Evolutionary conservation across 2,329 filamentous ascomycete species (phyloP).

Genomic region (Triangularia verruculosa): DNA sequence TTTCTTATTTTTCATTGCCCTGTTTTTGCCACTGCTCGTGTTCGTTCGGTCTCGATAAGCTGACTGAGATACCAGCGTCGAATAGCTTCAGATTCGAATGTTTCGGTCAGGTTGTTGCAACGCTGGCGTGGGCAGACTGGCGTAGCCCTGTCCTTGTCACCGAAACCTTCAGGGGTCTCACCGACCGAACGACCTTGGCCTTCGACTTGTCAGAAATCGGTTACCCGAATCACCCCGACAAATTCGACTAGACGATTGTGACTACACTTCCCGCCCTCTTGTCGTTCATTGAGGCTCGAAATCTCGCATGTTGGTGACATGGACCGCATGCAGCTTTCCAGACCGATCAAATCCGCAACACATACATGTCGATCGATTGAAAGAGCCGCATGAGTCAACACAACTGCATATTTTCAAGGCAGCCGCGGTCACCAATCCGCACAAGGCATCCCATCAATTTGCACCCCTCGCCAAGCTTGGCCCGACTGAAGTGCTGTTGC

Average conservation of each 20-base stretch:
- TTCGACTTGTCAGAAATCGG: not conserved
- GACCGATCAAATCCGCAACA: slow-evolving; percentile 4
- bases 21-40: not conserved
- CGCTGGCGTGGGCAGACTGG: not conserved
- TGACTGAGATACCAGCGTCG: not conserved
- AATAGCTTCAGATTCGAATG: not conserved
- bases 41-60: not conserved
- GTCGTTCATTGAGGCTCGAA: not conserved
- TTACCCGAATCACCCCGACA: not conserved
- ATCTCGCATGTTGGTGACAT: not conserved
- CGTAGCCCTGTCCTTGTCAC: not conserved
- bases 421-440: not conserved
- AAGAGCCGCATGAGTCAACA: slow-evolving; percentile 10
- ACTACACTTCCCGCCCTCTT: not conserved
- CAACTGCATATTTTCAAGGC: slow-evolving; percentile 5
- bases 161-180: not conserved
- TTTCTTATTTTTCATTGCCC: not conserved
- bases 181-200: not conserved
- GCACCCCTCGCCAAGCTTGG: not conserved
- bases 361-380: not conserved
- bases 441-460: not conserved
- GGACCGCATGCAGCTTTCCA: not conserved
- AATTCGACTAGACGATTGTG: not conserved
- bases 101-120: not conserved
- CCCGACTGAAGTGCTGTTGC: not conserved